phyloP scores from a whole-genome alignment of 1,284 basidiomycete genomes.

The Melampsora occidentalis region DNA sequence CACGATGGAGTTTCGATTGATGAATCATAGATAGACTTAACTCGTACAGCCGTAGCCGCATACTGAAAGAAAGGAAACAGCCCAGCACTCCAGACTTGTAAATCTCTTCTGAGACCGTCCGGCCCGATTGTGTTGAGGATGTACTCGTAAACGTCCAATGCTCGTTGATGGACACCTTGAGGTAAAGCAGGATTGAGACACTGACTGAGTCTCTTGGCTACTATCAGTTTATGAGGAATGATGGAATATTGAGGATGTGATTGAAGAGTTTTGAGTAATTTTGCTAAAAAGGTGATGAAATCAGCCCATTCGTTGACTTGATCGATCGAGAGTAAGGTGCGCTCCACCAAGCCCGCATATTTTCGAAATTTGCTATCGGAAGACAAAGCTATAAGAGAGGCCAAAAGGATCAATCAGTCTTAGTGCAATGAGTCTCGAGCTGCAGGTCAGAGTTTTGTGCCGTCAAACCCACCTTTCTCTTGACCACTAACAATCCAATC shows the following conservation, averaged over 20 bases:
- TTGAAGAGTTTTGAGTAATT: slow-evolving; percentile 93
- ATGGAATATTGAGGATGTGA: slow-evolving; percentile 86
- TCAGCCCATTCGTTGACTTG: slow-evolving; percentile 99
- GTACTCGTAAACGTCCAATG: slow-evolving; percentile 90
- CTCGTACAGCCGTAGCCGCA: slow-evolving; percentile 90
- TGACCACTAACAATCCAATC: slow-evolving; percentile 44
- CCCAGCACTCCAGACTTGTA: slow-evolving; percentile 91
- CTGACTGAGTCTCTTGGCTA: slow-evolving; percentile 91
- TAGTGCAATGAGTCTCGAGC: not conserved
- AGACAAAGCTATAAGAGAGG: slow-evolving; percentile 46
- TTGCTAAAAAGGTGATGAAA: slow-evolving; percentile 94
- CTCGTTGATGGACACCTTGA: slow-evolving; percentile 91
- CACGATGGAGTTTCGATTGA: no score
- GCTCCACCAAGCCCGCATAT: slow-evolving; percentile 84
- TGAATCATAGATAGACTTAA: slow-evolving; percentile 50
- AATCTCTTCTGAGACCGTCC: slow-evolving; percentile 81
- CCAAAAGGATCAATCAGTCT: not conserved
- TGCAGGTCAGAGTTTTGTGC: not conserved
- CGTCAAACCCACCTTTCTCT: slow-evolving; percentile 37
- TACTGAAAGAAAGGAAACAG: slow-evolving; percentile 98
- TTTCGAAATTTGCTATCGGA: slow-evolving; percentile 92
- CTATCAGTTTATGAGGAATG: slow-evolving; percentile 89
- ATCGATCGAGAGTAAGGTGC: slow-evolving; percentile 87
- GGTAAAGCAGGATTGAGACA: slow-evolving; percentile 96
- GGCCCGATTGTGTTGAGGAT: slow-evolving; percentile 84